Percentiles rank a stretch among this genome's conserved stretches.
phyloP scores from a whole-genome alignment of 2,329 filamentous ascomycete species.

The Exophiala phaeomuriformis region DNA sequence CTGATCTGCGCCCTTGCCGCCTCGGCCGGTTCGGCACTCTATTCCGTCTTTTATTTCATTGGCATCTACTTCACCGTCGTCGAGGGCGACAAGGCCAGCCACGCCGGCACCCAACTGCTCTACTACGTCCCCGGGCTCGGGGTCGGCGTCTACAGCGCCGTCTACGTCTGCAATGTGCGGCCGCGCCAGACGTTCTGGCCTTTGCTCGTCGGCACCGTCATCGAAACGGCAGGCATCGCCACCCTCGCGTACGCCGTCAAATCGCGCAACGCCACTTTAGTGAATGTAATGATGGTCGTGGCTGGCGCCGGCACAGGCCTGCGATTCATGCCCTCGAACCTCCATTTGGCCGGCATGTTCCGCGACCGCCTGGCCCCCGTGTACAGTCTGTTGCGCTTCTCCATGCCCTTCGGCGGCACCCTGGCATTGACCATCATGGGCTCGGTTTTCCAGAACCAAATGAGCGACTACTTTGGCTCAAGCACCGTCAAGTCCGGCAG shows the following conservation, averaged over 20 bases:
- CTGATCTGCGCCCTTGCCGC: conserved; percentile 59
- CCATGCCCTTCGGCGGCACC: conserved; percentile 57
- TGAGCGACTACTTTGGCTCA: conserved; percentile 28
- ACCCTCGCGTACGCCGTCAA: conserved; percentile 53
- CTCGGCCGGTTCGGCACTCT: conserved; percentile 48
- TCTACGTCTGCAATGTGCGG: conserved; percentile 54
- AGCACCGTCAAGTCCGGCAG: conserved; percentile 29
- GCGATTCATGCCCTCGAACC: conserved; percentile 56
- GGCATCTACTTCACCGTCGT: conserved; percentile 62
- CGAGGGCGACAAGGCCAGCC: conserved; percentile 44
- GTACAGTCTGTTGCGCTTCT: conserved; percentile 53
- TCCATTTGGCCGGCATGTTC: conserved; percentile 59
- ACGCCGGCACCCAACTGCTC: conserved; percentile 52
- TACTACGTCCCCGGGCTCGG: conserved; percentile 59
- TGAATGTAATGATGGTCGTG: conserved; percentile 61
- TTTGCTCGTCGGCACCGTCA: conserved; percentile 49
- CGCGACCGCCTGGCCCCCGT: conserved; percentile 52
- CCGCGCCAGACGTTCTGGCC: conserved; percentile 56
- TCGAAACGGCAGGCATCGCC: conserved; percentile 53
- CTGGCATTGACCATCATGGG: conserved; percentile 61
- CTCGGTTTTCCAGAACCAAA: conserved; percentile 59
- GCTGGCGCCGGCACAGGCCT: conserved; percentile 57
- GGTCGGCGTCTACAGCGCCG: conserved; percentile 51
- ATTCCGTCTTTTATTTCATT: conserved; percentile 60
- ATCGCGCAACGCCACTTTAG: conserved; percentile 41